Evolutionary conservation across 345 rosid species (phyloP).

Genomic region (Citrus sinensis): DVS_A1.0 CM039169.1:27402501-27403000

Average conservation of each 20-base stretch:
- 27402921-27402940: neutral
- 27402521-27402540: neutral
- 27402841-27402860: conserved; percentile 16
- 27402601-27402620: neutral
- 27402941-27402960: neutral
- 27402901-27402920: neutral
- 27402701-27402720: conserved; percentile 6
- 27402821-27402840: neutral
- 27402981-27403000: conserved; percentile 16
- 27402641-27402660: neutral
- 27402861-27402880: conserved; percentile 8
- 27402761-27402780: conserved; percentile 13
- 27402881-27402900: conserved; percentile 12
- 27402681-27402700: neutral
- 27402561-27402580: neutral
- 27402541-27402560: neutral
- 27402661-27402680: neutral
- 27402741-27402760: conserved; percentile 21
- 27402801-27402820: neutral
- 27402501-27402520: neutral
- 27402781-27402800: conserved; percentile 15
- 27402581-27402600: neutral
- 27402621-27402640: neutral
- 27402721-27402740: conserved; percentile 6
- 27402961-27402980: neutral